Evolutionary conservation across 2,329 filamentous ascomycete genomes (phyloP), one percentile per base, ranked within the genome.

Genomic region (Cladosporium sp.): DNA sequence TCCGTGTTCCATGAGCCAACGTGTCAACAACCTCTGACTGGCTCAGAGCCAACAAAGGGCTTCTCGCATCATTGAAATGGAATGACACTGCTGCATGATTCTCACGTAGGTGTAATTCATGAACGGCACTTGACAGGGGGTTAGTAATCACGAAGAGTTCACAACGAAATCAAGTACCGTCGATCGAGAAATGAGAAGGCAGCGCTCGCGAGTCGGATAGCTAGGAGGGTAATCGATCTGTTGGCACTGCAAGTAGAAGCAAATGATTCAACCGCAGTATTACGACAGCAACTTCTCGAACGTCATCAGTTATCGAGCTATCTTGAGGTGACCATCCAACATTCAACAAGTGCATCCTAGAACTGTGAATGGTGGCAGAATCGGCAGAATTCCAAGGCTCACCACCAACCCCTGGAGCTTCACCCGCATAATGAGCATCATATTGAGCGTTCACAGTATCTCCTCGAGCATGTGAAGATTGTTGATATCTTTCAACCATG

Each of bases 381-480:
- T 11, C n/a, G 39, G 39, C 39, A 46, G 39, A 46, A 46, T 46
- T n/a, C 7, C 39, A 46, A 46, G 39, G 39, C 39, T 21, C 21
- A 8, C 39, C n/a, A 46, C 10, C 7, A 21, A 11, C 16, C 49
- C 10, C 16, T 13, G 14, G 51, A n/a, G 25, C 28, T 54, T 6
- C 18, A 1, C 2, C 51, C 26, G 49, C 49, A 2, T 28, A 18
- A 3, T 10, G 18, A 46, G 39, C 39, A 46, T 46, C 39, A 21
- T 14, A 46, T 54, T n/a, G 51, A 32, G 51, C 28, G 26, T 54
- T 28, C 32, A 11, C 39, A n/a, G 2, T 32, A 30, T 23, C 21
- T 34, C 7, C n/a, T 34, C 14, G 28, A 60, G 25, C 59, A 62
- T 62, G 59, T 62, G 59, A 62, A 62, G 25, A 48, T 2, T 14